These are phyloP conservation scores for Dalbergia oliveri DNA, from an alignment of 306 rosid genomes.

Conservation along the genomic window DNA sequence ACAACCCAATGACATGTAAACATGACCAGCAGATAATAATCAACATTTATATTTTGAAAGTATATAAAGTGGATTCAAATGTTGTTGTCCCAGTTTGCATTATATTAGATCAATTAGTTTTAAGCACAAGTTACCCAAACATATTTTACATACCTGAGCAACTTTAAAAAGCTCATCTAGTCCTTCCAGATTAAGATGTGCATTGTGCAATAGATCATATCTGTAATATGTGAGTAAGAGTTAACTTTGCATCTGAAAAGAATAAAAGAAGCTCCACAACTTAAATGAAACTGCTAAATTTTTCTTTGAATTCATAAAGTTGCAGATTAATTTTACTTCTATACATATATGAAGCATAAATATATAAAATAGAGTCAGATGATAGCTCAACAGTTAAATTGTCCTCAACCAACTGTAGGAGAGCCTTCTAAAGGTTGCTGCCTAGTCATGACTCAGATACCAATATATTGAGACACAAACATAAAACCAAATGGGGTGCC, in stretches of 20 bases:
- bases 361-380: background rate
- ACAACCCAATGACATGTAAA: background rate
- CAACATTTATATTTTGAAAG: slow-evolving; percentile 6
- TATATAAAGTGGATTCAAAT: background rate
- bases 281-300: slow-evolving; percentile 27
- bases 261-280: slow-evolving; percentile 32
- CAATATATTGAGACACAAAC: slow-evolving; percentile 20
- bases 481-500: slow-evolving; percentile 15
- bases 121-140: slow-evolving; percentile 28
- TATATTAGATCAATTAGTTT: slow-evolving; percentile 23
- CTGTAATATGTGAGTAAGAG: slow-evolving; percentile 59
- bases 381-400: slow-evolving; percentile 20
- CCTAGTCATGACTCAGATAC: background rate
- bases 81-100: background rate
- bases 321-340: slow-evolving; percentile 16
- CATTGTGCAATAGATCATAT: slow-evolving; percentile 95
- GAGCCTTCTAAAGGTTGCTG: background rate
- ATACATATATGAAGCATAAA: slow-evolving; percentile 11
- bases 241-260: slow-evolving; percentile 37
- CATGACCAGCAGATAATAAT: background rate
- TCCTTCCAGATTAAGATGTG: slow-evolving; percentile 93
- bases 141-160: slow-evolving; percentile 77
- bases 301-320: slow-evolving; percentile 31
- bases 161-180: slow-evolving; percentile 92
- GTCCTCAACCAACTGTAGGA: background rate